Conservation (phyloP, 176 grass and related monocot species). For the Leersia perrieri region DNA sequence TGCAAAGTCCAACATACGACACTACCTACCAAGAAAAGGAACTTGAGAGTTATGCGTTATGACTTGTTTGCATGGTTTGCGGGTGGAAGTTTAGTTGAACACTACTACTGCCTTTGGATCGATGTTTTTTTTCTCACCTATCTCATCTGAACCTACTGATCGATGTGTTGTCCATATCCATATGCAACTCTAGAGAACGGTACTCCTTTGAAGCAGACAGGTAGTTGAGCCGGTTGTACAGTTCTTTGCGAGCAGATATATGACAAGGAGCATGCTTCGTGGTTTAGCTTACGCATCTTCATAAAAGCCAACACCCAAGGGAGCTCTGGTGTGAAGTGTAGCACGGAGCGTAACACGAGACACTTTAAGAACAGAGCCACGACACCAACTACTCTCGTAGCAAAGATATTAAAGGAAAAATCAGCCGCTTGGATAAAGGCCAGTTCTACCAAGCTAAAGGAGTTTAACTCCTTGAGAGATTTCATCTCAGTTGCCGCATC, state of each 20-base stretch:
- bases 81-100: conserved; percentile 30
- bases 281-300: conserved; percentile 3
- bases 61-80: background rate
- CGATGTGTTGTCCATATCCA: background rate
- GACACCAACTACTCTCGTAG: no score
- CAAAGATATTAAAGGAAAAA: no score
- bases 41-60: background rate
- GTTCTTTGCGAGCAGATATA: background rate
- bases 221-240: background rate
- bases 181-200: background rate
- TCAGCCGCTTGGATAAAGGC: no score
- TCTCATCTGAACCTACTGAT: background rate
- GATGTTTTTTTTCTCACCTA: background rate
- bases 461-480: no score
- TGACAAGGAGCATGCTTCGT: background rate
- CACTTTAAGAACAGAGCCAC: no score
- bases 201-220: background rate
- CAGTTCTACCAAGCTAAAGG: no score
- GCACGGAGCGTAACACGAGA: no score
- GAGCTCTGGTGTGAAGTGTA: no score
- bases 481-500: no score
- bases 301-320: background rate
- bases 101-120: background rate
- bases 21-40: conserved; percentile 14
- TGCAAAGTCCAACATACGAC: background rate